Percentiles rank a stretch among this genome's conserved stretches.
These are phyloP conservation scores for Penicillium tannophilum DNA, from an alignment of 495 filamentous ascomycete genomes.

Conservation along the genomic window DNA sequence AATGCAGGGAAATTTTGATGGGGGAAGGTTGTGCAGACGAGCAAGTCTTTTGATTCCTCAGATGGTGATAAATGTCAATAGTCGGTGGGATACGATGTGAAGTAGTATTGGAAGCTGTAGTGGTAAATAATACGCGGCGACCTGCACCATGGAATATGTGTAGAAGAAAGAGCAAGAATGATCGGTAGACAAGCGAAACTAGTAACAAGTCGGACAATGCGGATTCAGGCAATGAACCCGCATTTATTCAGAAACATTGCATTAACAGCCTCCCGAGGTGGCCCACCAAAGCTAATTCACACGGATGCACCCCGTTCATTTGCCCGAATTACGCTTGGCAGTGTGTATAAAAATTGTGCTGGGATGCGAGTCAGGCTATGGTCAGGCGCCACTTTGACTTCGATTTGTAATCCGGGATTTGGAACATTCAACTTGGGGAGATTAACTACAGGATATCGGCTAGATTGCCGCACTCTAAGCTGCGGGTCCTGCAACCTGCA, in stretches of 20 bases:
- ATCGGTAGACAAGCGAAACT: neutral
- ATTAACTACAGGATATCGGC: neutral
- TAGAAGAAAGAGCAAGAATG: too few species aligned
- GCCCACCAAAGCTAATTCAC: neutral
- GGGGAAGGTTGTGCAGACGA: too few species aligned
- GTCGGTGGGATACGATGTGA: too few species aligned
- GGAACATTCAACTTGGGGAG: neutral
- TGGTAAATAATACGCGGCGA: too few species aligned
- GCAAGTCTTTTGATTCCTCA: too few species aligned
- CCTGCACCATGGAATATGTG: too few species aligned
- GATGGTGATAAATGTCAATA: too few species aligned
- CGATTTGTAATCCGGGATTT: neutral
- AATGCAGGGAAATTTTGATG: neutral
- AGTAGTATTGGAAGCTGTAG: too few species aligned
- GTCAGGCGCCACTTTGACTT: neutral
- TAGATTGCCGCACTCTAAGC: neutral
- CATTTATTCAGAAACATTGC: neutral
- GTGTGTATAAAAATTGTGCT: neutral
- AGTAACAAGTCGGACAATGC: neutral
- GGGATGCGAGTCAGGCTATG: neutral
- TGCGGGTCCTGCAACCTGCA: too few species aligned
- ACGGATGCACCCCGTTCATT: neutral
- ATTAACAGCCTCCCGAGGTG: neutral
- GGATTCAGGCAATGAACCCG: neutral
- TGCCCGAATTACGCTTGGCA: neutral